Base-by-base conservation (phyloP, 805 yeast genomes). In the Millerozyma miso region DNA sequence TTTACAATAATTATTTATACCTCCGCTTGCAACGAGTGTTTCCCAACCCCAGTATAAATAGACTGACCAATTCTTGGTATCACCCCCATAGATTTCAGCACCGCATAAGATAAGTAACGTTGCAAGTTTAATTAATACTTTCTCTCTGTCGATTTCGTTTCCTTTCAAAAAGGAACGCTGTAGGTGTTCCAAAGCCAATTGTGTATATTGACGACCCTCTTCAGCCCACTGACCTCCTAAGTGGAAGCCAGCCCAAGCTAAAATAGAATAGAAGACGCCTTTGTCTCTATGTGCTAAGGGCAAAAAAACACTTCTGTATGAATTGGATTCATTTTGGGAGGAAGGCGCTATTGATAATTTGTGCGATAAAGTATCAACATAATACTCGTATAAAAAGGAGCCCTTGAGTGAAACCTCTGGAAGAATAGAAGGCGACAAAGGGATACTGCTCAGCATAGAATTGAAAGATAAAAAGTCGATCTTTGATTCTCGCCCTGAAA, bases 31-130 rank as follows among this genome's bases (percentile, higher is more conserved):
- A 42, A 71, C 66, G 32, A 87, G 75, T 19, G 86, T 63, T 43
- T 76, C 75, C 36, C 87, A 81, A 1, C 89, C 88, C 73, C 80
- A 74, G 34, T 73, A 72, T 43, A 87, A 65, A 52, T 82, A 78
- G 19, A 76, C 69, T 2, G 83, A 76, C 95, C 95, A 87, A 54
- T 81, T 78, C 31, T 73, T 73, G 31, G 85, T 88, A 58, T 87
- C 95, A 5, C 95, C 95, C 49, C 80, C 76, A 62, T 91, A 86
- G 41, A 87, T 84, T 55, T 85, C 89, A 0, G 87, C 90, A n/a
- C 85, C 88, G 50, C 85, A 77, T 39, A 86, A 67, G 40, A 87
- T 77, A 47, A 86, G 62, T 41, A 83, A 67, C 14, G 83, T 77
- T 1, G 95, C 90, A 36, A 86, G 57, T 45, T 82, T 73, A 48